Evolutionary conservation across 75 land plant genomes (phyloP).

Genomic region (Azolla pinnata): DNA sequence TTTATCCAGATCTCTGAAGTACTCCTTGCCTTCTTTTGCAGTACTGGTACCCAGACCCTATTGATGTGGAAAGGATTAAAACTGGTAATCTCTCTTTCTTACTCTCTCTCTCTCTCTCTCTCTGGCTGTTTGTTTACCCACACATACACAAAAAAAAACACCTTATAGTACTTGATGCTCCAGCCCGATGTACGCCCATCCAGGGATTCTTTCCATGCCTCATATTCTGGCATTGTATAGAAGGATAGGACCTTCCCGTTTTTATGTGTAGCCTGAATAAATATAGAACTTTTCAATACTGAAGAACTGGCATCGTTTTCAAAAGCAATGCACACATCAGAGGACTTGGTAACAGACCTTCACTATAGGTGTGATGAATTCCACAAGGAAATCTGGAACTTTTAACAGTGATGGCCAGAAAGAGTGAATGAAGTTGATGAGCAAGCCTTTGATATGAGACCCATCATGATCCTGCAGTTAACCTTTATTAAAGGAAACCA

Average conservation of each 20-base stretch:
- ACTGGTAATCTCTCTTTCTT: too few relatives aligned
- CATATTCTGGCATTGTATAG: constrained; percentile 93
- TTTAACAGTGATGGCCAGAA: constrained; percentile 94
- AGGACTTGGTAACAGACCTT: constrained; percentile 44
- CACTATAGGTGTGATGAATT: constrained; percentile 94
- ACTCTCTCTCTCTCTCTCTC: too few relatives aligned
- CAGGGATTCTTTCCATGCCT: constrained; percentile 78
- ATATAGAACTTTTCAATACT: background rate
- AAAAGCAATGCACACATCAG: background rate
- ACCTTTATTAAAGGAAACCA: background rate
- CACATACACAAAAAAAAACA: constrained; percentile 25
- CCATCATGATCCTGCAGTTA: constrained; percentile 91
- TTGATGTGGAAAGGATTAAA: too few relatives aligned
- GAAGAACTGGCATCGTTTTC: background rate
- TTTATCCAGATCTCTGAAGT: constrained; percentile 56
- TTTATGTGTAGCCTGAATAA: constrained; percentile 68
- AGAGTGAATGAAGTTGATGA: constrained; percentile 92
- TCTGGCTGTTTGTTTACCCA: too few relatives aligned
- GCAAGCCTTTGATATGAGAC: constrained; percentile 89
- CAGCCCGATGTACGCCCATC: constrained; percentile 62
- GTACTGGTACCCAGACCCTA: constrained; percentile 98
- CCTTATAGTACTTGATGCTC: constrained; percentile 98
- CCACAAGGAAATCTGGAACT: constrained; percentile 80
- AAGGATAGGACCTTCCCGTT: constrained; percentile 52
- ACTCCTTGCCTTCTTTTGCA: constrained; percentile 86